Percentiles rank a stretch among this genome's conserved stretches.
phyloP scores from a whole-genome alignment of 2,329 filamentous ascomycete species.

The Biscogniauxia sp. region DNA sequence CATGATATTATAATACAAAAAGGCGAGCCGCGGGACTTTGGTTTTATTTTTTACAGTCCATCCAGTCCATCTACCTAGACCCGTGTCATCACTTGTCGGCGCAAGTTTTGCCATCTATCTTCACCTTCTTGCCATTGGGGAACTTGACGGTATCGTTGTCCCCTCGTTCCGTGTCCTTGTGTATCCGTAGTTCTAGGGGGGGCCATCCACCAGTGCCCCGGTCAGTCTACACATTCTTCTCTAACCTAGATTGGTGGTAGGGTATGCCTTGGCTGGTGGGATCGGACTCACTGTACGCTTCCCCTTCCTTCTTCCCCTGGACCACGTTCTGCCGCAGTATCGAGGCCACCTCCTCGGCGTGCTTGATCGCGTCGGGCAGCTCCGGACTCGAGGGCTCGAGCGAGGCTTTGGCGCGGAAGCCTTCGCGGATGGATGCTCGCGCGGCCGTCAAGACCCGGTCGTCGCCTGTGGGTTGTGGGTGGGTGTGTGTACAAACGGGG shows the following conservation, averaged over 20 bases:
- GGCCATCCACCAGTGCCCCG: background rate
- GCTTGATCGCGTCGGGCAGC: constrained; percentile 63
- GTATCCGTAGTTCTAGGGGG: constrained; percentile 74
- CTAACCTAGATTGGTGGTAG: too few species aligned
- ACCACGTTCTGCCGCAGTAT: constrained; percentile 84
- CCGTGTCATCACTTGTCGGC: constrained; percentile 19
- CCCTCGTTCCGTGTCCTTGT: constrained; percentile 85
- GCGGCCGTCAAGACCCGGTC: constrained; percentile 66
- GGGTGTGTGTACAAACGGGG: background rate
- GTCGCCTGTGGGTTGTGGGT: constrained; percentile 59
- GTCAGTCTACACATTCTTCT: constrained; percentile 12
- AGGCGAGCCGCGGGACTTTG: background rate
- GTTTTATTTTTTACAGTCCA: constrained; percentile 1
- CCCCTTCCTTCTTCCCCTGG: constrained; percentile 63
- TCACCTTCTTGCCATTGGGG: constrained; percentile 39
- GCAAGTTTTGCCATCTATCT: constrained; percentile 25
- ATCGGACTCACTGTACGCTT: constrained; percentile 58
- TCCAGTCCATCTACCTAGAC: background rate
- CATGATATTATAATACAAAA: constrained; percentile 27
- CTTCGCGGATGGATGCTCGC: constrained; percentile 66
- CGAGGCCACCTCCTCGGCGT: constrained; percentile 79
- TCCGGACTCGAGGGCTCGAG: constrained; percentile 58
- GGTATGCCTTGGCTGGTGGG: too few species aligned
- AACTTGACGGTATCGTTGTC: constrained; percentile 89
- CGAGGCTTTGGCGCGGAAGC: constrained; percentile 67